phyloP scores from a whole-genome alignment of 768 basidiomycete genomes.

The Tylopilus cervinicoccineus region DNA sequence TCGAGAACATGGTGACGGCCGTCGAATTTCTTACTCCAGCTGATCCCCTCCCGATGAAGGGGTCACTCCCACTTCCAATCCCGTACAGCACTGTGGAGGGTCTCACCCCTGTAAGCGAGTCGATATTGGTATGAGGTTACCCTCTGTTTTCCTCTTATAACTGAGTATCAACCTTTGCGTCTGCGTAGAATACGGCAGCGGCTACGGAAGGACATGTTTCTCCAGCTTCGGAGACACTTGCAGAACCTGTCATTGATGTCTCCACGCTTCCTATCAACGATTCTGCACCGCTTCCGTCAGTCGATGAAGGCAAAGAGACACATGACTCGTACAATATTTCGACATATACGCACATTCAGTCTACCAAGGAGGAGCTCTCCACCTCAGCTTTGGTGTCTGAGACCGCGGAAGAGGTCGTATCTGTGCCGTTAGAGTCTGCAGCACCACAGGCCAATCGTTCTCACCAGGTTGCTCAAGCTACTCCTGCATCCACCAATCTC shows the following conservation, averaged over 20 bases:
- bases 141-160: not conserved
- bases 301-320: conserved; percentile 10
- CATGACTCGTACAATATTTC: conserved; percentile 10
- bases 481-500: not conserved
- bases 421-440: too few species aligned
- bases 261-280: conserved; percentile 41
- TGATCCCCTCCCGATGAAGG: conserved; percentile 10
- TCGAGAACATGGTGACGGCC: conserved; percentile 26
- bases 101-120: conserved; percentile 30
- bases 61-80: conserved; percentile 10
- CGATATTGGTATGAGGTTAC: conserved; percentile 12
- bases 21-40: conserved; percentile 16
- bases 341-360: conserved; percentile 20
- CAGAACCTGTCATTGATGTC: conserved; percentile 7
- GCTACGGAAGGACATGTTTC: conserved; percentile 18
- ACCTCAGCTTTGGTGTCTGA: conserved; percentile 1
- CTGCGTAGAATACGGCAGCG: conserved; percentile 19
- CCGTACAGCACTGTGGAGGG: conserved; percentile 18
- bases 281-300: conserved; percentile 7
- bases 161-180: not conserved
- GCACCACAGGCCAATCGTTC: not conserved
- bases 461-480: not conserved
- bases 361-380: not conserved
- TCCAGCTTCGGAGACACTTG: conserved; percentile 1
- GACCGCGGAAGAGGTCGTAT: not conserved